Evolutionary conservation across 2,329 filamentous ascomycete genomes (phyloP).

Genomic region (Pyrenochaeta sp.): DNA sequence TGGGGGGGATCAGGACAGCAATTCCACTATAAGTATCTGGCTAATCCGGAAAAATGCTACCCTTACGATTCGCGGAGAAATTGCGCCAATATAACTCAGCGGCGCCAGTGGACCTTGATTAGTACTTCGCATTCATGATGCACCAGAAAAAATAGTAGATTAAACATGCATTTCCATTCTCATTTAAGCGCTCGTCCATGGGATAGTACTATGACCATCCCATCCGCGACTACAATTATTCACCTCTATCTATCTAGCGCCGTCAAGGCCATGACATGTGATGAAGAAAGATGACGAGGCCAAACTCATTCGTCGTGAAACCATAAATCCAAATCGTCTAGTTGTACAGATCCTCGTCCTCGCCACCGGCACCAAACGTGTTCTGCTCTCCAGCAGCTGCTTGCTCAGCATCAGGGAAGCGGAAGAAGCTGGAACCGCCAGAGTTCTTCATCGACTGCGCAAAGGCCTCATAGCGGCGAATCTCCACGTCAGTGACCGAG

Average conservation of each 20-base stretch:
- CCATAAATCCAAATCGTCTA: constrained; percentile 60
- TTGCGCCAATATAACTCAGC: no score
- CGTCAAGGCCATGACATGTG: constrained; percentile 12
- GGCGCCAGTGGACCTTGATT: not conserved
- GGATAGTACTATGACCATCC: constrained; percentile 8
- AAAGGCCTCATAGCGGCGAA: constrained; percentile 97
- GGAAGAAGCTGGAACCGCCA: constrained; percentile 95
- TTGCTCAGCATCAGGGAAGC: constrained; percentile 74
- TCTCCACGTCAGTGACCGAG: constrained; percentile 96
- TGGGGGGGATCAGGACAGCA: no score
- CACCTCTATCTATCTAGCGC: constrained; percentile 25
- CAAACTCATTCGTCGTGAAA: constrained; percentile 24
- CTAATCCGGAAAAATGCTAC: no score
- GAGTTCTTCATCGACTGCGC: constrained; percentile 99
- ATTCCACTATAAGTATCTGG: no score
- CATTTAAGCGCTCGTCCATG: constrained; percentile 11
- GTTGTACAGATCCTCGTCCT: constrained; percentile 97
- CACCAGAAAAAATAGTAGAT: not conserved
- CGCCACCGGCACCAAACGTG: constrained; percentile 82
- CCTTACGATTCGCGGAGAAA: no score
- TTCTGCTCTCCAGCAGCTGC: constrained; percentile 57
- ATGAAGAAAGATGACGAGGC: constrained; percentile 18
- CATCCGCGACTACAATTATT: constrained; percentile 22
- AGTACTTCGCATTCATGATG: not conserved
- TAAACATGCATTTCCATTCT: constrained; percentile 21